Evolutionary conservation across 352 stramenopile species (phyloP), one percentile per base, ranked within the genome.

Genomic region (Globisporangium nunn): DNA sequence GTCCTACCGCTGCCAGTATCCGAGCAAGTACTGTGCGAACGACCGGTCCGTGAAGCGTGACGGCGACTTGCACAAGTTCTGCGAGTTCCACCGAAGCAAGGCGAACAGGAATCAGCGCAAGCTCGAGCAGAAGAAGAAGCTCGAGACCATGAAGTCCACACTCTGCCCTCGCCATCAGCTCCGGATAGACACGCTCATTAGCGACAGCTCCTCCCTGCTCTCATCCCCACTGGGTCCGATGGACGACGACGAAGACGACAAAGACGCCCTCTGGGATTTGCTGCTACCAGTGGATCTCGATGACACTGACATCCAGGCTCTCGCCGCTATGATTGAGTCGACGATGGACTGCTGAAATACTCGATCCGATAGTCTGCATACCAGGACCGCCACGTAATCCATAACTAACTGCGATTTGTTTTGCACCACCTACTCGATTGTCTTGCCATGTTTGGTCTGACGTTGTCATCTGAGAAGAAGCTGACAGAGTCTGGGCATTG

Each of bases 61-160:
- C 52, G 67, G 67, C 14, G 61, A 67, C 10, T 46, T 69, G n/a
- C 70, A 78, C 50, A 68, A 66, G 29, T 58, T 78, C 30, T 78
- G 70, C 49, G 57, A 71, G 37, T 62, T 63, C 54, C 70, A 78
- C 52, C 66, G 70, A 8, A 60, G 50, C 35, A 64, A 72, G 45
- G 66, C 68, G 33, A 78, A 81, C 52, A 50, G 58, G 30, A 74
- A 78, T 58, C 72, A 81, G 55, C 66, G 68, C 37, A 68, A 68
- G 15, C 58, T 72, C 29, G 63, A 76, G 45, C 62, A 72, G 31
- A 65, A 68, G 18, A 62, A 61, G 10, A 59, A 70, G 30, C 37
- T 58, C 6, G 65, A 65, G 18, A 29, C 18, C 31, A 64, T 46
- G 17, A 39, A 46, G 33, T 4, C 51, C 18, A 33, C 28, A 6